Evolutionary conservation across 2,329 filamentous ascomycete genomes (phyloP).

Genomic region (Furcasterigmium sp.): DNA sequence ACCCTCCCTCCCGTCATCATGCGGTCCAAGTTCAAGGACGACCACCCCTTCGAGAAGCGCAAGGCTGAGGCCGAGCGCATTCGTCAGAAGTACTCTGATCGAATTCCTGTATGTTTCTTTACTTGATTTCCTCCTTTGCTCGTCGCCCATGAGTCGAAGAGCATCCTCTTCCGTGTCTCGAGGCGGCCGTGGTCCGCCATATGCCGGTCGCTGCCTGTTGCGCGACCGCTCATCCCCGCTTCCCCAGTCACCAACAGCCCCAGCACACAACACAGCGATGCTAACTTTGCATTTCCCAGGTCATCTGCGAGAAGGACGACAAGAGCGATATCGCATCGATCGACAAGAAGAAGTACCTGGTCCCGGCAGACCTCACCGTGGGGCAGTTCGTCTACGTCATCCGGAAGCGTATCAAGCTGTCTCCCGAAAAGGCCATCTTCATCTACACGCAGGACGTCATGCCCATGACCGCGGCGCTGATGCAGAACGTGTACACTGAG

Average conservation of each 20-base stretch:
- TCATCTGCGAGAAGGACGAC: slow-evolving; percentile 99
- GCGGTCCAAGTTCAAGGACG: slow-evolving; percentile 99
- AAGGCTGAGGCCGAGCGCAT: slow-evolving; percentile 99
- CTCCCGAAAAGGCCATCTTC: slow-evolving; percentile 99
- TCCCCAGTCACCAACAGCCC: slow-evolving; percentile 1
- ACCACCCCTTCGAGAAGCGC: slow-evolving; percentile 99
- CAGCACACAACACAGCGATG: too few species aligned
- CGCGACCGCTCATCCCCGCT: slow-evolving; percentile 1
- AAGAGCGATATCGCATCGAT: slow-evolving; percentile 99
- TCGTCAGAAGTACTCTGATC: slow-evolving; percentile 96
- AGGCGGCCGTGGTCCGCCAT: too few species aligned
- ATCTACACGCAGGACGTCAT: slow-evolving; percentile 99
- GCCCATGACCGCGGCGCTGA: slow-evolving; percentile 91
- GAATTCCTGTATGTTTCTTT: slow-evolving; percentile 77
- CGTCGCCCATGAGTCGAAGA: slow-evolving; percentile 5
- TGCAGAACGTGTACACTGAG: slow-evolving; percentile 99
- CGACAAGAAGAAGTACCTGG: slow-evolving; percentile 99
- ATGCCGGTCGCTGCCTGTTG: background rate
- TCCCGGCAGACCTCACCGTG: slow-evolving; percentile 94
- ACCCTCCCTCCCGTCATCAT: slow-evolving; percentile 52
- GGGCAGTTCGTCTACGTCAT: slow-evolving; percentile 99
- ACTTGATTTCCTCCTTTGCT: background rate
- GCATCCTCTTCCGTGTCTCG: background rate
- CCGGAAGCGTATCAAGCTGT: slow-evolving; percentile 99
- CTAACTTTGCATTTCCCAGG: slow-evolving; percentile 46